Percentiles rank a stretch among this genome's conserved stretches.
These are phyloP conservation scores for Anaeramoeba flamelloides DNA, from an alignment of 78 protist genomes.

Conservation along the genomic window DNA sequence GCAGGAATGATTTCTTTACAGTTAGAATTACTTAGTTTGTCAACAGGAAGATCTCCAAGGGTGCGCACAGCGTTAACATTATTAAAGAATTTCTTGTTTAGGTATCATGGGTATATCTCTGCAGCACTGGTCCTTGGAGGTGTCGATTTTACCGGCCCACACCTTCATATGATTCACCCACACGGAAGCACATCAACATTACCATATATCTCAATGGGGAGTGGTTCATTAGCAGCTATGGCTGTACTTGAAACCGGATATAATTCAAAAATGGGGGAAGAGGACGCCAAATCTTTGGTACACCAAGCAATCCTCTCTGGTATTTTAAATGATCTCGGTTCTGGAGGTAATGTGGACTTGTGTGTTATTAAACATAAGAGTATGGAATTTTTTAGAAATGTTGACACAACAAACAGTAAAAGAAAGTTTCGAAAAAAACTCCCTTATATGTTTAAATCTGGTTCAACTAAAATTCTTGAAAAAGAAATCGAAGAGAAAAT, in stretches of 20 bases:
- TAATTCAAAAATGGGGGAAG: no score
- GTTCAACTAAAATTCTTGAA: no score
- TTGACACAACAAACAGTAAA: no score
- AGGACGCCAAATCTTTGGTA: slow-evolving; percentile 70
- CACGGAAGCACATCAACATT: slow-evolving; percentile 79
- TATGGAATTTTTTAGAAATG: no score
- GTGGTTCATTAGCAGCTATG: slow-evolving; percentile 95
- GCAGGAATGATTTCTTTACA: slow-evolving; percentile 32
- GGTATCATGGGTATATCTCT: slow-evolving; percentile 68
- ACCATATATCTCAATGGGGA: slow-evolving; percentile 94
- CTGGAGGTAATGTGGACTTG: slow-evolving; percentile 85
- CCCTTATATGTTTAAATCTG: no score
- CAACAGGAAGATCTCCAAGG: slow-evolving; percentile 66
- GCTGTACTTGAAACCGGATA: slow-evolving; percentile 74
- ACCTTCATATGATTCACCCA: slow-evolving; percentile 67
- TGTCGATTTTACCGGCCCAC: slow-evolving; percentile 69
- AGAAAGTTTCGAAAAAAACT: no score
- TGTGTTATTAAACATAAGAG: no score
- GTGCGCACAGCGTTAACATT: slow-evolving; percentile 69
- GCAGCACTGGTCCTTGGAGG: slow-evolving; percentile 97
- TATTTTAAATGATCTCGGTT: slow-evolving; percentile 90
- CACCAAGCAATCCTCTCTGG: slow-evolving; percentile 78
- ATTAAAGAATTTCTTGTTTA: slow-evolving; percentile 69
- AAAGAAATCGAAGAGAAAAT: no score
- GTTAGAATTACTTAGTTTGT: slow-evolving; percentile 39